Percentiles rank a stretch among this genome's conserved stretches.
phyloP scores from a whole-genome alignment of 2,329 filamentous ascomycete species.

The Cladosporium velox region DNA sequence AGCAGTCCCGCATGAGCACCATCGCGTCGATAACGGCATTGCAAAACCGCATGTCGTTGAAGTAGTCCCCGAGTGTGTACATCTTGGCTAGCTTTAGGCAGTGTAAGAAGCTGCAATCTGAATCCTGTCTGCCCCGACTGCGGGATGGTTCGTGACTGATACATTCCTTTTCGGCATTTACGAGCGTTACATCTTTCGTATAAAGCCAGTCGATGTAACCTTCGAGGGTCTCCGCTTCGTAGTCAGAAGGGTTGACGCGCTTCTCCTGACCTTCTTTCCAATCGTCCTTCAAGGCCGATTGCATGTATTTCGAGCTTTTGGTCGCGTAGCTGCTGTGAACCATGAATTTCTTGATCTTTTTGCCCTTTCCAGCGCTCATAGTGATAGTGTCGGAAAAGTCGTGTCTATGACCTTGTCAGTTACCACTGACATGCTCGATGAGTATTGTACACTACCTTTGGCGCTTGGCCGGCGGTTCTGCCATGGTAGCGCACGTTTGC shows the following conservation, averaged over 20 bases:
- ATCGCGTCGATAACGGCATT: not conserved
- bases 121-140: too few relatives aligned
- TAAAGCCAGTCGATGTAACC: too few relatives aligned
- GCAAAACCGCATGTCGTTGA: not conserved
- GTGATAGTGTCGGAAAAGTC: not conserved
- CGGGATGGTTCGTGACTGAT: too few relatives aligned
- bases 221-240: too few relatives aligned
- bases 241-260: too few relatives aligned
- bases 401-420: not conserved
- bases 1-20: too few relatives aligned
- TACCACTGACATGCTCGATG: too few relatives aligned
- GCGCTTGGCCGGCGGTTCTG: not conserved
- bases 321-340: not conserved
- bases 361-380: not conserved
- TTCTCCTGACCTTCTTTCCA: not conserved
- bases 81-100: not conserved
- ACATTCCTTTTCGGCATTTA: not conserved
- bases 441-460: not conserved
- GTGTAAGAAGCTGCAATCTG: not conserved
- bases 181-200: too few relatives aligned
- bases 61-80: not conserved
- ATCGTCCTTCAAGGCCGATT: not conserved
- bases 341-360: not conserved
- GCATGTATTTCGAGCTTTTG: not conserved
- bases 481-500: not conserved